Evolutionary conservation across 2,329 filamentous ascomycete genomes (phyloP).

Genomic region (Botryotinia globosa): DNA sequence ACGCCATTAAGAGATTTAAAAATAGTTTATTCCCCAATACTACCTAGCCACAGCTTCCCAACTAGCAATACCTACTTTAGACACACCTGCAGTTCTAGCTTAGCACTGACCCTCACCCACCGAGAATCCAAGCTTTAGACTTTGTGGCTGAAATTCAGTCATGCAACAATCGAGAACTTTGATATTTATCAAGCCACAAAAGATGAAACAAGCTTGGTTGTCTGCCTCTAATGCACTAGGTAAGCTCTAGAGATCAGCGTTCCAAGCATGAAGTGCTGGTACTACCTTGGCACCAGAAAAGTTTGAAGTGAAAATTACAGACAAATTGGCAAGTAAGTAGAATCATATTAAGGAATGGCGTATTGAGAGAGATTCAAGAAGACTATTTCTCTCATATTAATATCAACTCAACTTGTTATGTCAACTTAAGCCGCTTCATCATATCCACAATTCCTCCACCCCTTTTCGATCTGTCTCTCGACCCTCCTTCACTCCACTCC

Average conservation of each 20-base stretch:
- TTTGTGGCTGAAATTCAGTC: neutral
- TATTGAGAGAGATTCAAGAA: neutral
- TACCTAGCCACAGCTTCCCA: neutral
- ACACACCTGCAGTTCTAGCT: neutral
- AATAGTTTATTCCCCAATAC: neutral
- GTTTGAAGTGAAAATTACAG: neutral
- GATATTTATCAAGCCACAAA: neutral
- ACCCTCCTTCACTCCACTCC: conserved; percentile 4
- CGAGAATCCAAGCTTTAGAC: neutral
- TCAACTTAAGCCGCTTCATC: too few relatives aligned
- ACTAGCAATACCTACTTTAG: neutral
- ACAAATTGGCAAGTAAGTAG: neutral
- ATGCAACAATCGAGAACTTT: neutral
- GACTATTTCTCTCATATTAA: neutral
- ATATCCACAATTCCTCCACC: neutral
- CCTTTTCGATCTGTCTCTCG: neutral
- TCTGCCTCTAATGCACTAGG: neutral
- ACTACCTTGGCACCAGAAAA: neutral
- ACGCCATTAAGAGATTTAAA: neutral
- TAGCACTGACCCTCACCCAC: neutral
- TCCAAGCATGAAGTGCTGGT: neutral
- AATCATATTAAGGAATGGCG: neutral
- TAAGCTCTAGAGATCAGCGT: neutral
- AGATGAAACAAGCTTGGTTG: neutral
- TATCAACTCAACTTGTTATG: neutral